phyloP scores from a whole-genome alignment of 352 stramenopile species.

The Elongisporangium undulatum region DNA sequence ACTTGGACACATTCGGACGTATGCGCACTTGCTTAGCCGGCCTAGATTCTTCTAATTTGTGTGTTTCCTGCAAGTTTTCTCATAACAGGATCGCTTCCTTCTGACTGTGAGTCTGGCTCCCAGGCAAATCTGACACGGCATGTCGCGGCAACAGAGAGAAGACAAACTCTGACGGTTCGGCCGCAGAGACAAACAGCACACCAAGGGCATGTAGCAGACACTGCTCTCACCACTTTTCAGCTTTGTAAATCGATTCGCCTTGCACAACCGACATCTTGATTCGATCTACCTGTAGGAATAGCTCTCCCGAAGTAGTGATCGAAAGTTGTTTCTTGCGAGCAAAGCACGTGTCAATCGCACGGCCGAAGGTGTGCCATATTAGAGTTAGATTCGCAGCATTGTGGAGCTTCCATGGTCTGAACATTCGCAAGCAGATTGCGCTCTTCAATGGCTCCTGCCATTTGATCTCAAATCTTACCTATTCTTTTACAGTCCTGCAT shows the following conservation, averaged over 20 bases:
- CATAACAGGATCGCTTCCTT: constrained; percentile 9
- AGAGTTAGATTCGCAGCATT: no score
- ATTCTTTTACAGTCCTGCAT: constrained; percentile 1
- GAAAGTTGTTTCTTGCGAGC: constrained; percentile 13
- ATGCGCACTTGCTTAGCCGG: constrained; percentile 3
- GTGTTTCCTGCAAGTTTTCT: constrained; percentile 3
- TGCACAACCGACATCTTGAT: neutral
- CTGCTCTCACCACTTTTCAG: no score
- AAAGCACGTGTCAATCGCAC: constrained; percentile 16
- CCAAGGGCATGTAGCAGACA: neutral
- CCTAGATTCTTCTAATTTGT: neutral
- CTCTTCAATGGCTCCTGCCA: constrained; percentile 3
- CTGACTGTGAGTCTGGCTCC: neutral
- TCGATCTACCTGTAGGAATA: constrained; percentile 3
- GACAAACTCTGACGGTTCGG: constrained; percentile 5
- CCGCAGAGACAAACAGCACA: neutral
- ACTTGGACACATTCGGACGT: constrained; percentile 7
- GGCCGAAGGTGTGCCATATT: constrained; percentile 12
- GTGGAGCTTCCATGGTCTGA: neutral
- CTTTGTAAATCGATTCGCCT: neutral
- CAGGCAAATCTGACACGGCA: constrained; percentile 4
- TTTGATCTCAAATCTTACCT: constrained; percentile 4
- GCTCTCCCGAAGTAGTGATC: constrained; percentile 3
- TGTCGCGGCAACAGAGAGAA: constrained; percentile 7
- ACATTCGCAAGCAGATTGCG: constrained; percentile 3